phyloP scores from a whole-genome alignment of 2,329 filamentous ascomycete species.

The Dothideomycetes sp. region DNA sequence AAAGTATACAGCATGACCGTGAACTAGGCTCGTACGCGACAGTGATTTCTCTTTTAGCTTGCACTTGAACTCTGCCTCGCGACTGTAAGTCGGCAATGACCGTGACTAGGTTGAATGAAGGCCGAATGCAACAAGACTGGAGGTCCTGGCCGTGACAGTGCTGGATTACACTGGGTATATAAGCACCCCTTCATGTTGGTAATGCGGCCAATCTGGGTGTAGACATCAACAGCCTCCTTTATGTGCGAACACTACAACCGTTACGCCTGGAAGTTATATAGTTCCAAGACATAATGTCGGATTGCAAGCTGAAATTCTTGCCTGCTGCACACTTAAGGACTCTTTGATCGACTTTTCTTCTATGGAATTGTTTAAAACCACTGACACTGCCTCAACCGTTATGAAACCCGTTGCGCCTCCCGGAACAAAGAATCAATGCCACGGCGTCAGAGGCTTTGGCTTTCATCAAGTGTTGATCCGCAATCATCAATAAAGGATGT shows the following conservation, averaged over 20 bases:
- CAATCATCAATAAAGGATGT: no score
- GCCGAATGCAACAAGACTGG: no score
- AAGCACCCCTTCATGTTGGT: background rate
- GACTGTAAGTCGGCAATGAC: no score
- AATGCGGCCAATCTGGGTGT: background rate
- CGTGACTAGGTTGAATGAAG: no score
- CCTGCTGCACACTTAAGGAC: background rate
- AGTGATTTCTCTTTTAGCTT: no score
- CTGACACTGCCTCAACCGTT: background rate
- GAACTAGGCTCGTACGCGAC: background rate
- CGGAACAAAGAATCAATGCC: background rate
- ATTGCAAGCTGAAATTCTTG: background rate
- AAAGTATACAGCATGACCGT: slow-evolving; percentile 3
- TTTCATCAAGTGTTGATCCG: no score
- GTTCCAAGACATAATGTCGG: background rate
- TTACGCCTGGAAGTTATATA: background rate
- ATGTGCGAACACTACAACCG: background rate
- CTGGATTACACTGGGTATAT: no score
- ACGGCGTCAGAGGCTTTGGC: background rate
- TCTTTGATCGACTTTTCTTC: background rate
- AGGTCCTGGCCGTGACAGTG: no score
- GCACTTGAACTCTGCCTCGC: no score
- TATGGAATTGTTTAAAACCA: background rate
- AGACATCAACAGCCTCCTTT: background rate
- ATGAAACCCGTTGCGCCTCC: background rate